Conservation (phyloP, 106 monocot genomes). For the Platanthera guangdongensis region DNA sequence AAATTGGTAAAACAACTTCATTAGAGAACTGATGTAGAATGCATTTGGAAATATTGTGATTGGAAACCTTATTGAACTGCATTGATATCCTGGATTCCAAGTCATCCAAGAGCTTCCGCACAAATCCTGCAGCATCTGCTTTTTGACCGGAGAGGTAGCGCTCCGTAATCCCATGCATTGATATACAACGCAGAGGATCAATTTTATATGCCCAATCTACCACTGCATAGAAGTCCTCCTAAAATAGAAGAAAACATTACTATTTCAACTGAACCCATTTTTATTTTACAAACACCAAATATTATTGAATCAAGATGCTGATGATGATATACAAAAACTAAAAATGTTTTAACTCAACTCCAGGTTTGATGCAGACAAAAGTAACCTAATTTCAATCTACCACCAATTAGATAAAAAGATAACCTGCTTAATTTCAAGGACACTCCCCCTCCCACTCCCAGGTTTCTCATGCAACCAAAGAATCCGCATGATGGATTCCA, state of each 20-base stretch:
- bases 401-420: neutral
- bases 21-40: neutral
- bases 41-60: neutral
- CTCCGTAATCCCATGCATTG: constrained; percentile 98
- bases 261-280: neutral
- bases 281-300: neutral
- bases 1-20: neutral
- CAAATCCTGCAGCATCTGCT: constrained; percentile 99
- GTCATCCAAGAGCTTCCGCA: constrained; percentile 80
- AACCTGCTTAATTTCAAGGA: neutral
- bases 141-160: constrained; percentile 97
- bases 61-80: constrained; percentile 63
- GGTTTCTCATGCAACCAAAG: neutral
- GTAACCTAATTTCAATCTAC: neutral
- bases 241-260: constrained; percentile 9
- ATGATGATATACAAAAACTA: neutral
- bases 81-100: constrained; percentile 77
- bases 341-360: neutral
- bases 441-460: neutral
- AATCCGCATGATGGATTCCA: neutral
- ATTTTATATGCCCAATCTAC: constrained; percentile 99
- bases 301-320: neutral
- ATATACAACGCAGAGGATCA: constrained; percentile 95
- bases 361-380: neutral
- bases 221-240: constrained; percentile 98